A percentile compares a stretch with the other conserved stretches of the same genome.
Evolutionary conservation across 2,329 filamentous ascomycete genomes (phyloP).

Genomic region (Incumbomyces lentus): DNA sequence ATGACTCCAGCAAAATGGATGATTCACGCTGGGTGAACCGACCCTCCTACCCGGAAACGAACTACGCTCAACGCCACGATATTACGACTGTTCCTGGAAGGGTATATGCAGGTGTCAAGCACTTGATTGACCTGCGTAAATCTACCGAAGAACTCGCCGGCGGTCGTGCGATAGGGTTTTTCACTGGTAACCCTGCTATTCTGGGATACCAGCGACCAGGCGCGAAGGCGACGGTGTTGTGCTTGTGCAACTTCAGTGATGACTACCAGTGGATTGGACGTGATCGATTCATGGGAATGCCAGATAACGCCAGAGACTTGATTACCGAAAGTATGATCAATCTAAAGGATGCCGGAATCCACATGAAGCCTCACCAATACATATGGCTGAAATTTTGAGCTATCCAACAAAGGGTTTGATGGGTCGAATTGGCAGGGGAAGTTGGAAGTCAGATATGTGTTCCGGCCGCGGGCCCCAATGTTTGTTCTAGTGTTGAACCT

Average conservation of each 20-base stretch:
- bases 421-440: too few relatives aligned
- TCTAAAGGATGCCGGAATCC: conserved; percentile 15
- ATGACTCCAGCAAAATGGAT: conserved; percentile 19
- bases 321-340: conserved; percentile 15
- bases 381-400: conserved; percentile 12
- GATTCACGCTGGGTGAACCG: conserved; percentile 19
- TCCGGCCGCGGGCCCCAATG: too few relatives aligned
- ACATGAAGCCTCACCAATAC: conserved; percentile 17
- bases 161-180: conserved; percentile 17
- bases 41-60: conserved; percentile 14
- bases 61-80: conserved; percentile 16
- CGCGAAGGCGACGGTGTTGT: conserved; percentile 11
- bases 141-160: conserved; percentile 16
- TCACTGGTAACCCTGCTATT: conserved; percentile 16
- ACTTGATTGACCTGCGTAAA: conserved; percentile 16
- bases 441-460: too few relatives aligned
- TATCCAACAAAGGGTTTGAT: too few relatives aligned
- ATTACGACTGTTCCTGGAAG: conserved; percentile 12
- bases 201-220: conserved; percentile 19
- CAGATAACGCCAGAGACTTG: conserved; percentile 13
- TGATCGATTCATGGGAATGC: conserved; percentile 18
- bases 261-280: conserved; percentile 16
- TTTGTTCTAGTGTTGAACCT: too few relatives aligned
- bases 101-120: conserved; percentile 17
- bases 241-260: conserved; percentile 20